These are phyloP conservation scores for Rosa multiflora DNA, from an alignment of 306 rosid species.

Conservation along the genomic window DNA sequence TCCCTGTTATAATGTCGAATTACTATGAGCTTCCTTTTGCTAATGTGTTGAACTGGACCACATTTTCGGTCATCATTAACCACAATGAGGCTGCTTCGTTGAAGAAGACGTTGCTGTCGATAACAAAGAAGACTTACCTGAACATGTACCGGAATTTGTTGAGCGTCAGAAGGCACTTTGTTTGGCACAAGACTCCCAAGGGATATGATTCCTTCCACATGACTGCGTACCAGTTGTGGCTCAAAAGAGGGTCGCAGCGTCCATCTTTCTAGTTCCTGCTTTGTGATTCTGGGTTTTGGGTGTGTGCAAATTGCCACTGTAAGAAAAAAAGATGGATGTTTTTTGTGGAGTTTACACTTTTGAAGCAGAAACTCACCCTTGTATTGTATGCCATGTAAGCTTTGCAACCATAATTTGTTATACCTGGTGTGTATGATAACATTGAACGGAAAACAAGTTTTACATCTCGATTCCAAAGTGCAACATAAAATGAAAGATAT, in stretches of 20 bases:
- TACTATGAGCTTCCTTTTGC: constrained; percentile 38
- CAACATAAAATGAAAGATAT: too few relatives aligned
- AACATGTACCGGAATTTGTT: constrained; percentile 28
- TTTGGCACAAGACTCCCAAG: constrained; percentile 26
- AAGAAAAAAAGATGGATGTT: background rate
- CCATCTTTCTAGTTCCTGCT: constrained; percentile 19
- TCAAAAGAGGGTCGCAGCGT: constrained; percentile 13
- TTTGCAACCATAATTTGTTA: background rate
- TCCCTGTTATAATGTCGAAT: constrained; percentile 38
- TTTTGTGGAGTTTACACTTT: background rate
- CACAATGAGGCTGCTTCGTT: constrained; percentile 23
- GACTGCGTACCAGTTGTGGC: constrained; percentile 42
- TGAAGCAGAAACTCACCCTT: background rate
- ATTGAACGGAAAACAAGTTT: background rate
- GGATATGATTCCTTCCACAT: constrained; percentile 36
- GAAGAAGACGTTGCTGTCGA: constrained; percentile 20
- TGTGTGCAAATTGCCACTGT: background rate
- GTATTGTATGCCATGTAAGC: background rate
- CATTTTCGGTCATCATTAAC: constrained; percentile 30
- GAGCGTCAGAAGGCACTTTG: constrained; percentile 30
- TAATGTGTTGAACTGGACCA: constrained; percentile 35
- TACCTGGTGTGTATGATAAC: background rate
- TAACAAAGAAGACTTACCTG: constrained; percentile 9
- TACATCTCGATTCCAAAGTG: background rate
- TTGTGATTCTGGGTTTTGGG: background rate